Conservation (phyloP, 163 green algal genomes). For the Scenedesmus sp. region DNA sequence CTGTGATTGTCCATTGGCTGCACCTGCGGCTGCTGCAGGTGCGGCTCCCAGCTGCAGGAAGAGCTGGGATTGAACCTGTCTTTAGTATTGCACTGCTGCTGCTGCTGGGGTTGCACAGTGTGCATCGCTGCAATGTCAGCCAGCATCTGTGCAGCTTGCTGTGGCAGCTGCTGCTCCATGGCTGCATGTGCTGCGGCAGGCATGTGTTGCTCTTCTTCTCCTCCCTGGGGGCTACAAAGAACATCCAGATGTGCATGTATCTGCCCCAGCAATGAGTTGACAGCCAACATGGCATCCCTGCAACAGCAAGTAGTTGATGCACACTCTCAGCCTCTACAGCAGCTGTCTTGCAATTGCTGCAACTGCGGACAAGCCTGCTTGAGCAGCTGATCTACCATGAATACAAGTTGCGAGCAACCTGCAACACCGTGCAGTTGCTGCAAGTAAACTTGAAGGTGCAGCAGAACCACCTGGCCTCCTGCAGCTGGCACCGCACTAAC, state of each 20-base stretch:
- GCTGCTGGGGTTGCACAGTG: background rate
- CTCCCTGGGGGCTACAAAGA: background rate
- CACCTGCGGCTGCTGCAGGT: background rate
- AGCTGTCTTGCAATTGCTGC: background rate
- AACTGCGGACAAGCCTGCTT: no score
- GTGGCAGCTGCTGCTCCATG: background rate
- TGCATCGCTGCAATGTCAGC: background rate
- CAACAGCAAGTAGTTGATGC: background rate
- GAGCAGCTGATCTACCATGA: no score
- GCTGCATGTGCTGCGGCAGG: background rate
- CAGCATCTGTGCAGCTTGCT: background rate
- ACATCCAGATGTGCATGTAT: constrained; percentile 5
- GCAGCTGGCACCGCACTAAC: background rate
- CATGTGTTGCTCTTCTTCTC: background rate
- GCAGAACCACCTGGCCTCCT: background rate
- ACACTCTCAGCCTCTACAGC: background rate
- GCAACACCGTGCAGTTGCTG: background rate
- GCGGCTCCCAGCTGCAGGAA: background rate
- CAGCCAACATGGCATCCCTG: constrained; percentile 3
- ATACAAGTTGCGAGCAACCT: background rate
- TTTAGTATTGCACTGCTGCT: background rate
- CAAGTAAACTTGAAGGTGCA: background rate
- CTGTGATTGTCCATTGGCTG: no score
- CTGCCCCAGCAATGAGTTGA: background rate
- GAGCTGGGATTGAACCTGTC: background rate